Evolutionary conservation across 2,329 filamentous ascomycete genomes (phyloP), one percentile per base, ranked within the genome.

Genomic region (Orbilia blumenaviensis): DNA sequence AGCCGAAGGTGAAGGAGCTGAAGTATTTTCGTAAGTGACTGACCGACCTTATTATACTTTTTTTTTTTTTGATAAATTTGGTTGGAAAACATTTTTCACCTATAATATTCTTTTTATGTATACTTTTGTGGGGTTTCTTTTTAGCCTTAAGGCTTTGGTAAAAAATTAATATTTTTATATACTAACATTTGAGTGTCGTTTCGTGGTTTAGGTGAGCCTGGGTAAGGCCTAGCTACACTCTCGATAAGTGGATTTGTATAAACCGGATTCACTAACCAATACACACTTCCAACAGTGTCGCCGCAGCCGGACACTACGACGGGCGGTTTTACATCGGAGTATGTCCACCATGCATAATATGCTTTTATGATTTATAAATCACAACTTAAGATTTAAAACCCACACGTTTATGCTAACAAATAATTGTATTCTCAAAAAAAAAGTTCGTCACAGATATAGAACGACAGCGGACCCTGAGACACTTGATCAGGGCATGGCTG

Each of bases 401-500:
- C n/a, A n/a, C n/a, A n/a, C n/a, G n/a, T n/a, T n/a, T n/a, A n/a
- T n/a, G n/a, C 60, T 63, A 48, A 48, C 60, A 27, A 25, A 21
- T 44, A 63, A 87, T 83, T n/a, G n/a, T n/a, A n/a, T n/a, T 94
- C 83, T 42, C 14, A 3, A 42, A 8, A 23, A 46, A 84, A 86
- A 41, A 86, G n/a, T 81, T 86, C 2, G 86, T 94, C 7, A 83
- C 86, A 12, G 91, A 93, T 82, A 87, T 88, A 41, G 87, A 90
- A 78, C 89, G 91, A 80, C 86, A 86, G n/a, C 84, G 87, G 27
- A 88, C 88, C 4, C 86, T 94, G 67, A 86, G 86, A 58, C 87
- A 91, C 81, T 88, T 95, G 78, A 87, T 93, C 78, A 88, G 89
- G 77, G 89, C 91, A 61, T 95, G 95, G 83, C 86, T 95, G 48